Percentiles rank a stretch among this genome's conserved stretches.
These are phyloP conservation scores for Craspedostauros australis DNA, from an alignment of 108 stramenopile genomes.

Conservation along the genomic window DNA sequence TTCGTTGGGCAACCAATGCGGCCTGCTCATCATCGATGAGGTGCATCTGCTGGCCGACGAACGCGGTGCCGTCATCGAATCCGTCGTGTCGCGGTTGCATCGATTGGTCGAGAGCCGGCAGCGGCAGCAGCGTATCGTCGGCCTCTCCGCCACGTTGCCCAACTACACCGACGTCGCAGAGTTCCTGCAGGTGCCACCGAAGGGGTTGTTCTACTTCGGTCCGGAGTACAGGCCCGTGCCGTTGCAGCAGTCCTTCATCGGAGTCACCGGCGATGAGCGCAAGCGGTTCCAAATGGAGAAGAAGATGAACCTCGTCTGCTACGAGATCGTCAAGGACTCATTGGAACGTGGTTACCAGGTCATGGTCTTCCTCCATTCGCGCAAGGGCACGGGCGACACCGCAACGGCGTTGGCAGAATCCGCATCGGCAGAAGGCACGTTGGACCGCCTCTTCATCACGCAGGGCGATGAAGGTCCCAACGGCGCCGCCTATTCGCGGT, in stretches of 20 bases:
- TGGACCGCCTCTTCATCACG: slow-evolving; percentile 66
- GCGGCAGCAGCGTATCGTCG: slow-evolving; percentile 88
- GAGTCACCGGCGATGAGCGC: slow-evolving; percentile 77
- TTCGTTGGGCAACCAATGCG: slow-evolving; percentile 85
- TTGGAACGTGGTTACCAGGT: slow-evolving; percentile 94
- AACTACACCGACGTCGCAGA: slow-evolving; percentile 92
- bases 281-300: slow-evolving; percentile 60
- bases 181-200: slow-evolving; percentile 67
- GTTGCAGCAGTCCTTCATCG: slow-evolving; percentile 93
- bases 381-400: slow-evolving; percentile 93
- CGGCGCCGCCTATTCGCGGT: slow-evolving; percentile 54
- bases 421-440: slow-evolving; percentile 49
- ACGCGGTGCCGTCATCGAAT: slow-evolving; percentile 98
- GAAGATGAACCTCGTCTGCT: slow-evolving; percentile 91
- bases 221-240: slow-evolving; percentile 98
- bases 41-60: slow-evolving; percentile 96
- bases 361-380: slow-evolving; percentile 99
- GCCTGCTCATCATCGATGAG: slow-evolving; percentile 98
- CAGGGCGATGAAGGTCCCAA: slow-evolving; percentile 39
- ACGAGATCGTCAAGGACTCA: slow-evolving; percentile 83
- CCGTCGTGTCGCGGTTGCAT: slow-evolving; percentile 92
- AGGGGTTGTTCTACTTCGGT: slow-evolving; percentile 94
- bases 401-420: slow-evolving; percentile 75
- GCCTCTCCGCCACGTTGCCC: slow-evolving; percentile 97
- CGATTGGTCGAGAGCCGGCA: slow-evolving; percentile 94